Evolutionary conservation across 2,329 filamentous ascomycete genomes (phyloP).

Genomic region (Fusarium dimerum): DNA sequence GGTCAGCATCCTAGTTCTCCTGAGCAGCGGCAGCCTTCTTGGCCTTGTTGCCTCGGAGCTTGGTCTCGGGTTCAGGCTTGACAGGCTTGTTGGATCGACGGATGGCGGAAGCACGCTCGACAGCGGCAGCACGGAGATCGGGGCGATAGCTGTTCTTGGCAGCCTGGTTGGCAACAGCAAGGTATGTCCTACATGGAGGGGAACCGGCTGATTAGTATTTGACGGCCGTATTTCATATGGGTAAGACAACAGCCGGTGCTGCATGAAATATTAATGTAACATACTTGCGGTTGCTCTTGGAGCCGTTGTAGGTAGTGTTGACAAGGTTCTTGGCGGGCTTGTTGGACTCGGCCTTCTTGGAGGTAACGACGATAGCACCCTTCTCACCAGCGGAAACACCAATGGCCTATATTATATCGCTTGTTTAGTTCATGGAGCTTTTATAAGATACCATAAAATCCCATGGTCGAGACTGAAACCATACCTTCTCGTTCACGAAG

Average conservation of each 20-base stretch:
- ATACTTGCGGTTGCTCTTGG: constrained; percentile 73
- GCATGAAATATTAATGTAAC: constrained; percentile 17
- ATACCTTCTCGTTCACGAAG: constrained; percentile 91
- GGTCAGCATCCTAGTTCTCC: constrained; percentile 32
- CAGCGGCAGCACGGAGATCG: constrained; percentile 75
- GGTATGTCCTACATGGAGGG: constrained; percentile 70
- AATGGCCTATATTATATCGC: constrained; percentile 65
- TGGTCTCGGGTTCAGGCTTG: constrained; percentile 73
- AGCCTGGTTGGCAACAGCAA: constrained; percentile 77
- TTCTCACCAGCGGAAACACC: constrained; percentile 75
- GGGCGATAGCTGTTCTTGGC: constrained; percentile 84
- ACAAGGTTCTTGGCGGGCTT: constrained; percentile 69
- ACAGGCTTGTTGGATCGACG: constrained; percentile 75
- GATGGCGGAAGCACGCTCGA: constrained; percentile 85
- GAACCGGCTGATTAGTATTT: constrained; percentile 23
- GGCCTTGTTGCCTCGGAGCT: constrained; percentile 79
- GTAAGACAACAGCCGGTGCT: too few relatives aligned
- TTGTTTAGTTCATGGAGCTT: constrained; percentile 23
- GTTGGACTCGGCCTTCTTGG: constrained; percentile 78
- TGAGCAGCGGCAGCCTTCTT: constrained; percentile 63
- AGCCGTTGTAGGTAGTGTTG: constrained; percentile 68
- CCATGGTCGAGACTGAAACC: constrained; percentile 14
- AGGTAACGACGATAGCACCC: constrained; percentile 76
- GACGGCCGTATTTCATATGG: neutral
- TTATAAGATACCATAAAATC: constrained; percentile 4